Evolutionary conservation across 2,329 filamentous ascomycete species (phyloP).

Genomic region (Alternaria sp.): DNA sequence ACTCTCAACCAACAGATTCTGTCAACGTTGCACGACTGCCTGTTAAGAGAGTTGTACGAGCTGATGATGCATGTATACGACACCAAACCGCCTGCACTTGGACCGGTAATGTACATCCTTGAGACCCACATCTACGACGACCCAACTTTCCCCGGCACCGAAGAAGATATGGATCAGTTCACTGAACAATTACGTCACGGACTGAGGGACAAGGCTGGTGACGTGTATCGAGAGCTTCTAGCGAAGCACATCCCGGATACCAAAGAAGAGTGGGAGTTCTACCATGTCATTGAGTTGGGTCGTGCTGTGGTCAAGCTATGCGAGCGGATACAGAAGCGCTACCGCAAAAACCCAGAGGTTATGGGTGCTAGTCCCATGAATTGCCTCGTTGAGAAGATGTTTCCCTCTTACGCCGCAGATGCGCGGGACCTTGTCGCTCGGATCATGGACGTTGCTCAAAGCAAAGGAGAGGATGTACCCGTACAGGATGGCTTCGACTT

Average conservation of each 20-base stretch:
- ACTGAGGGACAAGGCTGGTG: constrained; percentile 74
- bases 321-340: constrained; percentile 90
- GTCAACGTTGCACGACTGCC: constrained; percentile 75
- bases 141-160: constrained; percentile 72
- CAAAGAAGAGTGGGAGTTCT: constrained; percentile 87
- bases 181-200: constrained; percentile 73
- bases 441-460: constrained; percentile 76
- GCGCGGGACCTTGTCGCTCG: constrained; percentile 82
- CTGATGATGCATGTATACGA: constrained; percentile 90
- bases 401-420: constrained; percentile 90
- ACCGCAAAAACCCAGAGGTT: constrained; percentile 84
- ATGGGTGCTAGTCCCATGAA: constrained; percentile 75
- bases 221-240: constrained; percentile 81
- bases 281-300: constrained; percentile 86
- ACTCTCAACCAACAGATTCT: constrained; percentile 75
- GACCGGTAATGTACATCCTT: constrained; percentile 78
- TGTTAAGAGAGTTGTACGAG: constrained; percentile 86
- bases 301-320: constrained; percentile 84
- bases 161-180: constrained; percentile 76
- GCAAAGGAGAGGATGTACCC: constrained; percentile 75
- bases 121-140: constrained; percentile 84
- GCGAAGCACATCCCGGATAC: constrained; percentile 80
- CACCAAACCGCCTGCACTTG: constrained; percentile 81
- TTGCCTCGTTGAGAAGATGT: constrained; percentile 80
- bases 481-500: constrained; percentile 93